Evolutionary conservation across 108 stramenopile genomes (phyloP), one percentile per base, ranked within the genome.

Genomic region (Fistulifera pelliculosa): DNA sequence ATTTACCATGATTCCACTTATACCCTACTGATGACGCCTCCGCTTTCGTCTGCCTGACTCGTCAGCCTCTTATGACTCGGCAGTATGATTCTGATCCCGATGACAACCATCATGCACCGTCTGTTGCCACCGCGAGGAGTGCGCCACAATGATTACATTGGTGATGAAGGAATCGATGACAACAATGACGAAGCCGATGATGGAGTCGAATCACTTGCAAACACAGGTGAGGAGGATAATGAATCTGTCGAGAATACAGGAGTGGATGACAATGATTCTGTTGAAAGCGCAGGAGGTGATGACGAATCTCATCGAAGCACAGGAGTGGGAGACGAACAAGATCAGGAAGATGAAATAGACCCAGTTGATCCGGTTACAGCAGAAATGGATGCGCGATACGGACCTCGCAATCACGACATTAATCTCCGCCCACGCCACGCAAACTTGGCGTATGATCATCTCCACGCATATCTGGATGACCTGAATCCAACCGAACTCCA

Each of bases 1-100:
- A n/a, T 12, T 28, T 26, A 68, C 24, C 52, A 53, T 47, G 47
- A 60, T 0, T 11, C 23, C 28, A 3, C 28, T 27, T 7, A 18
- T n/a, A 1, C 56, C n/a, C 18, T 10, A 3, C 2, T 60, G 49
- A 49, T 41, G 22, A 27, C 42, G 7, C 19, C 8, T 17, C 45
- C 38, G 54, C 3, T 3, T n/a, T n/a, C n/a, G n/a, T 12, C 11
- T 11, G 12, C 26, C n/a, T 48, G 16, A 17, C 13, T 48, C 21
- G 3, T 8, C 44, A 21, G 3, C 44, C 44, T 45, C 19, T 21
- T 23, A 23, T 6, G 25, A 25, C 25, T n/a, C 15, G 15, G 24
- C 3, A 22, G 5, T n/a, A 6, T 8, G 31, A 35, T 3, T 25
- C 24, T 18, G 25, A 25, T n/a, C 15, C 50, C 6, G 23, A 51